Evolutionary conservation across 2,329 filamentous ascomycete genomes (phyloP), one percentile per base, ranked within the genome.

Genomic region (Neodidymelliopsis sp.): DNA sequence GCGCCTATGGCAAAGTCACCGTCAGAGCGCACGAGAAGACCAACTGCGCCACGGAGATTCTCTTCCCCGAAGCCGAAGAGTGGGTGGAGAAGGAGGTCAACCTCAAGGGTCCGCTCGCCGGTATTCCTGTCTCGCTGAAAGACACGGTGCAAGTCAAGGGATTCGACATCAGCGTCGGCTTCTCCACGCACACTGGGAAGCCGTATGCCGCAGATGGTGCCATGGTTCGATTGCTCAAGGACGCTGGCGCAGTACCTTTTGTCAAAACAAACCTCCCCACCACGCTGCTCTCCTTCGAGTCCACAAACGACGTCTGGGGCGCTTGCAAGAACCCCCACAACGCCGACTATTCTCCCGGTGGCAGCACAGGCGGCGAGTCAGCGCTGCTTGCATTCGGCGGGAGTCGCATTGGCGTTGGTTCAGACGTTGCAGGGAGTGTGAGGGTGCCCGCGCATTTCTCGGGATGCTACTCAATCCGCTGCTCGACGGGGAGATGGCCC

Each of bases 211-310:
- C 82, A 20, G 91, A 97, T 74, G 91, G 91, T 0, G 77, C 84
- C 2, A 83, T 91, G 64, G 86, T 90, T 16, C 83, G 81, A 46
- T 74, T 97, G 30, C 79, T 97, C 40, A 96, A 96, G 67, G 89
- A 94, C 67, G 90, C 91, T 2, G 89, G 92, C 16, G 91, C 92
- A 0, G 81, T 97, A 2, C 92, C 92, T 0, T 96, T 96, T 68
- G 90, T 92, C 56, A 97, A 97, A 79, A 97, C 92, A 0, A 94
- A 94, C 54, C 71, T 95, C 2, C 93, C 92, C 4, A 88, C 93
- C 47, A 96, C 91, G 0, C 81, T 96, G 2, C 80, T 96, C 29
- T 91, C 88, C 48, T 96, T 96, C 63, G 91, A 96, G 72, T 91
- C 88, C 12, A 84, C 84, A 40, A 88, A 87, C 61, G 83, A 85